These are phyloP conservation scores for Pseudophaeomoniella oleicola DNA, from an alignment of 2,329 filamentous ascomycete species.

Conservation along the genomic window DNA sequence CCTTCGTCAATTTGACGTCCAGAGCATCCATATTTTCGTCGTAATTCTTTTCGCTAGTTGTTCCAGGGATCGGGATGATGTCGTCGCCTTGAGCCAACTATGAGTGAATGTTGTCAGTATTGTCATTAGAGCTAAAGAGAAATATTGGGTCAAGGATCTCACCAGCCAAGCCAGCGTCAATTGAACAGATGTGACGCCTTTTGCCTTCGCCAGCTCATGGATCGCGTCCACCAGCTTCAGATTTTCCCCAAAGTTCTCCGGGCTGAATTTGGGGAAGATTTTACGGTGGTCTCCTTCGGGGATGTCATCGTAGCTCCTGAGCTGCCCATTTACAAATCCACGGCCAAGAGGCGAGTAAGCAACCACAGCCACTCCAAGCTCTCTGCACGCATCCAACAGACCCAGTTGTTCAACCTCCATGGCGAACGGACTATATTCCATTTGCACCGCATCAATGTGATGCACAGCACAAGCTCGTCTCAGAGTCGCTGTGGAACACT, in stretches of 20 bases:
- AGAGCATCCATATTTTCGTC: conserved; percentile 12
- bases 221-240: conserved; percentile 34
- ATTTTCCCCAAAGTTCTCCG: conserved; percentile 43
- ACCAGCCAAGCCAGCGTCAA: conserved; percentile 9
- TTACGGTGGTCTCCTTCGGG: conserved; percentile 30
- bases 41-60: conserved; percentile 13
- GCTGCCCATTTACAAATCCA: conserved; percentile 7
- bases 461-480: conserved; percentile 36
- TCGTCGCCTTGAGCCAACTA: conserved; percentile 3
- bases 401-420: conserved; percentile 8
- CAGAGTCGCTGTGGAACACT: conserved; percentile 34
- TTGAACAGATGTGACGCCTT: conserved; percentile 7
- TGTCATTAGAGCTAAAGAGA: not conserved
- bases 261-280: conserved; percentile 31
- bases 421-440: conserved; percentile 39
- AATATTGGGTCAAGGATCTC: conserved; percentile 1
- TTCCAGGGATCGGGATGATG: conserved; percentile 15
- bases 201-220: conserved; percentile 7
- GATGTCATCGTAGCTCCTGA: conserved; percentile 15
- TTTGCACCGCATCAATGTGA: conserved; percentile 36
- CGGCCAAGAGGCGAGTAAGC: conserved; percentile 7
- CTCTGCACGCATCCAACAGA: conserved; percentile 7
- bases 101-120: not conserved
- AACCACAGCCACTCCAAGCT: conserved; percentile 10
- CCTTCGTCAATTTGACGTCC: conserved; percentile 10